Evolutionary conservation across 768 basidiomycete species (phyloP), one percentile per base, ranked within the genome.

Genomic region (Inosperma sp.): DNA sequence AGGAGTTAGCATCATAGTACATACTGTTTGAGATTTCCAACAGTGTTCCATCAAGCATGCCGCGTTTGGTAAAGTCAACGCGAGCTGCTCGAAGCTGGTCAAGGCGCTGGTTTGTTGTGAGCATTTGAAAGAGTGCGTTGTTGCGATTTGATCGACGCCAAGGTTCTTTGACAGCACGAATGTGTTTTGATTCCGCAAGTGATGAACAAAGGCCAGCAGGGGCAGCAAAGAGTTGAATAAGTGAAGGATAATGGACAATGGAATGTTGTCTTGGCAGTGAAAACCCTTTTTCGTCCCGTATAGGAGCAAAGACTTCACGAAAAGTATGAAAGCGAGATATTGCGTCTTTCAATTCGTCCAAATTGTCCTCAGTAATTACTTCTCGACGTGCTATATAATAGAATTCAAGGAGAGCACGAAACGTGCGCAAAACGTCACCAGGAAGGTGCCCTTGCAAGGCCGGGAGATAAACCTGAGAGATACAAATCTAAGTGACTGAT

Each of bases 101-200:
- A n/a, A n/a, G n/a, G n/a, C n/a, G n/a, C n/a, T n/a, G n/a, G n/a
- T n/a, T n/a, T n/a, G n/a, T n/a, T n/a, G n/a, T n/a, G n/a, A n/a
- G n/a, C n/a, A n/a, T n/a, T n/a, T n/a, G 67, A 0, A 54, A 54
- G 2, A 72, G 58, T 0, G 69, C 59, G 2, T 70, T 48, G 46
- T 58, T 56, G 0, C 45, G 53, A 48, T 54, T 70, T 7, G 67
- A 69, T 1, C 62, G 58, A 2, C 63, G 49, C 62, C n/a, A n/a
- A n/a, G n/a, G n/a, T n/a, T n/a, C n/a, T n/a, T n/a, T n/a, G n/a
- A n/a, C n/a, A n/a, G n/a, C n/a, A n/a, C n/a, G n/a, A n/a, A n/a
- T n/a, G n/a, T n/a, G n/a, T n/a, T n/a, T n/a, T n/a, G n/a, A n/a
- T 49, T 68, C 67, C 4, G 66, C 66, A 9, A 67, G 64, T 0